A percentile compares a stretch with the other conserved stretches of the same genome.
Conservation (phyloP, 371 early-diverging fungal species). For the Zopfochytrium polystomum region DNA sequence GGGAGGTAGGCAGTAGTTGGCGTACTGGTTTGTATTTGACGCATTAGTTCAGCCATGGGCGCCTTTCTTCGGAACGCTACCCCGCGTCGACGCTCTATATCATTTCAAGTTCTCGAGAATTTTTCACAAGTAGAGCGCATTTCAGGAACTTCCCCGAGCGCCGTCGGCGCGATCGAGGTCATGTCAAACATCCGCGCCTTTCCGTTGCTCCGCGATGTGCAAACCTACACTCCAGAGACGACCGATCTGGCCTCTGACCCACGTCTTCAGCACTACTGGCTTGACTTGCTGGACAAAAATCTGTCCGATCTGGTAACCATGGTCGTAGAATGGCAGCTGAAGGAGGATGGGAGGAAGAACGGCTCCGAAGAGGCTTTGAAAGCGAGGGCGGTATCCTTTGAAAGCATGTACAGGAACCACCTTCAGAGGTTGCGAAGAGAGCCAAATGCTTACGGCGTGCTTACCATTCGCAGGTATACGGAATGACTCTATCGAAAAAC, state of each 20-base stretch:
- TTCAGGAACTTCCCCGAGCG: conserved; percentile 41
- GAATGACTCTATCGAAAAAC: background rate
- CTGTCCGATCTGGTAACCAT: conserved; percentile 54
- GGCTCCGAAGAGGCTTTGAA: conserved; percentile 21
- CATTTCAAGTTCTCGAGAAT: conserved; percentile 69
- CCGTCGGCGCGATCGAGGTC: conserved; percentile 62
- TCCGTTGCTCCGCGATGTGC: conserved; percentile 47
- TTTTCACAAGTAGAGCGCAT: conserved; percentile 58
- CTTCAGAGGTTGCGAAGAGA: conserved; percentile 50
- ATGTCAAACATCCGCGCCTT: conserved; percentile 46
- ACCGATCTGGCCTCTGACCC: conserved; percentile 50
- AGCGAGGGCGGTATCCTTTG: conserved; percentile 39
- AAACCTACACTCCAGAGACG: conserved; percentile 63
- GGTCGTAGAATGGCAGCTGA: conserved; percentile 45
- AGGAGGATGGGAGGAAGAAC: background rate
- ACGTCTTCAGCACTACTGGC: conserved; percentile 59
- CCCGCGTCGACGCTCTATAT: conserved; percentile 27
- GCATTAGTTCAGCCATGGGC: conserved; percentile 59
- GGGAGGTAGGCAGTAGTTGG: conserved; percentile 53
- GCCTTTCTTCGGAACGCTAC: conserved; percentile 61
- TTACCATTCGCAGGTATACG: conserved; percentile 56
- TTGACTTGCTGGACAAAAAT: conserved; percentile 60
- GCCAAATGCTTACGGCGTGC: conserved; percentile 63
- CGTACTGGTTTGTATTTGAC: background rate
- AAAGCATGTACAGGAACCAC: conserved; percentile 55